phyloP scores from a whole-genome alignment of 805 yeast species.

The Pichia scutulata region DNA sequence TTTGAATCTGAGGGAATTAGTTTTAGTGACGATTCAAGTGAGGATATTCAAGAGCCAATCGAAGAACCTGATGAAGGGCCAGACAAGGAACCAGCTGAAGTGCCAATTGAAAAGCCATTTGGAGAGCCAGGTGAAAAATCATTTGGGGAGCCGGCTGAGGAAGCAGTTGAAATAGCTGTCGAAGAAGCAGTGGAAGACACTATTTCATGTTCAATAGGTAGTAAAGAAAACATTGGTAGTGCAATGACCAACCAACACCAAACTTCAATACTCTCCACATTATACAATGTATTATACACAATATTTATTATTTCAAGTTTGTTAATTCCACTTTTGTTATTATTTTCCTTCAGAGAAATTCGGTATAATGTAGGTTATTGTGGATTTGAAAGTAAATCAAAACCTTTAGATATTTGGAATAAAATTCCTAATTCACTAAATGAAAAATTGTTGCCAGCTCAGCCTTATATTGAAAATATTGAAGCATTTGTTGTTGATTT shows the following conservation, averaged over 20 bases:
- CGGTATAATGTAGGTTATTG: constrained; percentile 64
- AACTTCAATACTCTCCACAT: background rate
- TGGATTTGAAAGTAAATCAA: constrained; percentile 29
- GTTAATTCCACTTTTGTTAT: constrained; percentile 14
- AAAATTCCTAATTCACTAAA: constrained; percentile 16
- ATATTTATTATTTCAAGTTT: background rate
- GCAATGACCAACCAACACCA: no score
- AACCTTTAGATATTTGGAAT: constrained; percentile 2
- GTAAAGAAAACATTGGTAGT: background rate
- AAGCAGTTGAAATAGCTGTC: background rate
- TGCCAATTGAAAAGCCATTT: background rate
- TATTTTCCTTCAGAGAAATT: constrained; percentile 56
- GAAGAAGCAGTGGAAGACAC: background rate
- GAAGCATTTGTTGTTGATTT: constrained; percentile 46
- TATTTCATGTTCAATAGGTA: no score
- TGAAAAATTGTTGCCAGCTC: constrained; percentile 2
- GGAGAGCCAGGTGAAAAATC: background rate
- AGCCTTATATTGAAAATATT: constrained; percentile 26
- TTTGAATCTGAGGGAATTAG: constrained; percentile 8
- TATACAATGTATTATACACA: background rate
- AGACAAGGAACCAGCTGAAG: background rate
- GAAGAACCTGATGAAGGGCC: background rate
- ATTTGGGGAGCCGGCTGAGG: background rate
- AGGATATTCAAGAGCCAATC: background rate
- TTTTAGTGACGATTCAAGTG: constrained; percentile 12